Conservation (phyloP, 441 rosid species). For the Macaranga tanarius region DNA sequence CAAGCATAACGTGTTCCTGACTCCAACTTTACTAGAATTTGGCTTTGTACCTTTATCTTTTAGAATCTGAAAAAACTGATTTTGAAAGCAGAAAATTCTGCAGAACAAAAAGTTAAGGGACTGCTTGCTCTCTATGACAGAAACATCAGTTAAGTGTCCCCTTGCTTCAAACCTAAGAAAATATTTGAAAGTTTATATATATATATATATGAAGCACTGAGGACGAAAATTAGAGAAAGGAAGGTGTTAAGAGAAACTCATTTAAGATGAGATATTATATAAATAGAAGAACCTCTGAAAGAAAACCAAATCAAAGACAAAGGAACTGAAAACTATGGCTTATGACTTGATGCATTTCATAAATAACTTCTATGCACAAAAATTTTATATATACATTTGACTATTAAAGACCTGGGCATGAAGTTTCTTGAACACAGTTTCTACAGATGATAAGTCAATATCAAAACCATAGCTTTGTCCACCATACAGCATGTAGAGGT, state of each 20-base stretch:
- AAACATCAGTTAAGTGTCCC: background rate
- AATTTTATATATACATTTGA: conserved; percentile 31
- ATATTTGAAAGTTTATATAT: no score
- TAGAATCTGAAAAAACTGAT: conserved; percentile 12
- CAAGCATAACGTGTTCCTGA: conserved; percentile 41
- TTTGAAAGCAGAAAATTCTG: conserved; percentile 13
- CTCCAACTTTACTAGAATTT: conserved; percentile 15
- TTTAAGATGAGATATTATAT: no score
- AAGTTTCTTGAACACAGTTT: conserved; percentile 55
- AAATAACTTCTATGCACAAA: background rate
- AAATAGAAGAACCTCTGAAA: background rate
- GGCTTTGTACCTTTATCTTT: conserved; percentile 13
- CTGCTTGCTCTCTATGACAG: background rate
- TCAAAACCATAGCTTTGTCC: conserved; percentile 82
- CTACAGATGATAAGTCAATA: conserved; percentile 55
- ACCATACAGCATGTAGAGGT: conserved; percentile 68
- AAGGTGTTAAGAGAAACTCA: no score
- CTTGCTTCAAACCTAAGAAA: conserved; percentile 8
- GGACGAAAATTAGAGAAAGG: no score
- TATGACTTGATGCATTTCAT: background rate
- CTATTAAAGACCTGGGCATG: conserved; percentile 40
- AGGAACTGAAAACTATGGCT: background rate
- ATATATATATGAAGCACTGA: no score
- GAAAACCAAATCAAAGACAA: background rate
- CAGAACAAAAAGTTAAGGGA: background rate